phyloP scores from a whole-genome alignment of 1,139 yeast genomes.

The Yamadazyma dendronema region DNA sequence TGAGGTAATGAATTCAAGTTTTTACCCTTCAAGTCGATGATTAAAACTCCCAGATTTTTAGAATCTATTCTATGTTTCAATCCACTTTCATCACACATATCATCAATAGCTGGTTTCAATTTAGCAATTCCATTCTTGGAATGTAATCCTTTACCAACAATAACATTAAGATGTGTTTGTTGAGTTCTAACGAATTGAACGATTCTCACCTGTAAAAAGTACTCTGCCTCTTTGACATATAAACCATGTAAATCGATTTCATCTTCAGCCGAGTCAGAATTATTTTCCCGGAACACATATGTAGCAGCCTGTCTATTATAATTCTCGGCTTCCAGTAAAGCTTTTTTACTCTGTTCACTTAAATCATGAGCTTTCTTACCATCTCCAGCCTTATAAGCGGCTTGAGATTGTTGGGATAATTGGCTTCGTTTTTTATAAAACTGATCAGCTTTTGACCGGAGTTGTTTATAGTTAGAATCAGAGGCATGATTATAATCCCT shows the following conservation, averaged over 20 bases:
- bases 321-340: slow-evolving; percentile 59
- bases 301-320: slow-evolving; percentile 83
- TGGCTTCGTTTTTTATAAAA: slow-evolving; percentile 58
- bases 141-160: slow-evolving; percentile 94
- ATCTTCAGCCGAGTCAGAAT: slow-evolving; percentile 75
- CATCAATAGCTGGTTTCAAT: slow-evolving; percentile 84
- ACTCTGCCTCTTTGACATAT: slow-evolving; percentile 84
- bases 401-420: slow-evolving; percentile 67
- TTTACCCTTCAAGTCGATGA: slow-evolving; percentile 55
- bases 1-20: slow-evolving; percentile 47
- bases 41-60: slow-evolving; percentile 76
- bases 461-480: slow-evolving; percentile 60
- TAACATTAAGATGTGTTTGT: slow-evolving; percentile 60
- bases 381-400: slow-evolving; percentile 74
- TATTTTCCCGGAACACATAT: slow-evolving; percentile 85
- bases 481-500: slow-evolving; percentile 73
- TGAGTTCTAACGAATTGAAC: slow-evolving; percentile 60
- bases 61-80: slow-evolving; percentile 62
- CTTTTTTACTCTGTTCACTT: slow-evolving; percentile 66
- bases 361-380: slow-evolving; percentile 68
- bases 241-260: slow-evolving; percentile 95
- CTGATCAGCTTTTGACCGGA: slow-evolving; percentile 67
- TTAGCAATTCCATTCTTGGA: slow-evolving; percentile 81
- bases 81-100: slow-evolving; percentile 64
- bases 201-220: slow-evolving; percentile 70